Evolutionary conservation across 2,329 filamentous ascomycete species (phyloP).

Genomic region (Aspergillus brunneoviolaceus): DNA sequence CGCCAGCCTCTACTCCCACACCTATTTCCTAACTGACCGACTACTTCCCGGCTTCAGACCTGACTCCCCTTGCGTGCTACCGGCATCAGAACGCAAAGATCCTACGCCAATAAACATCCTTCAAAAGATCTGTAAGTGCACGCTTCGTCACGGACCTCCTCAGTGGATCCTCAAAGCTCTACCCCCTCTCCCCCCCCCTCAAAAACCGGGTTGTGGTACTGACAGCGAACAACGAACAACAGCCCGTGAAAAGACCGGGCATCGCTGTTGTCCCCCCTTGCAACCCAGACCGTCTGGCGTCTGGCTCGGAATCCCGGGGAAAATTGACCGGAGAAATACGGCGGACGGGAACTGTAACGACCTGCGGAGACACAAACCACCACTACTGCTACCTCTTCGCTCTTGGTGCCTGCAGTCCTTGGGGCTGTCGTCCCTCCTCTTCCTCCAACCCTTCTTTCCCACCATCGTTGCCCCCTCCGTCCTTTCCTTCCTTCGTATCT

Average conservation of each 20-base stretch:
- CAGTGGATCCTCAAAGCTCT: not conserved
- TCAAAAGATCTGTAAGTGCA: not conserved
- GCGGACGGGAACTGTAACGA: conserved; percentile 16
- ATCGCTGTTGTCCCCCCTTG: conserved; percentile 7
- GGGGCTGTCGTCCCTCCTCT: conserved; percentile 11
- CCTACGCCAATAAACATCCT: not conserved
- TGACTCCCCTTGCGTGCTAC: not conserved
- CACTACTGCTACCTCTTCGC: not conserved
- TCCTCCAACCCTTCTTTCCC: conserved; percentile 1
- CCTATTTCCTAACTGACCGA: not conserved
- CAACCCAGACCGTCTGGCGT: conserved; percentile 11
- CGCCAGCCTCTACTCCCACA: not conserved
- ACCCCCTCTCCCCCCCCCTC: not conserved
- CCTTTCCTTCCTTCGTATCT: not conserved
- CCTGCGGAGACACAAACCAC: conserved; percentile 6
- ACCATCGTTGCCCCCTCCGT: not conserved
- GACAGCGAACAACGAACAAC: conserved; percentile 6
- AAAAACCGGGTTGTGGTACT: not conserved
- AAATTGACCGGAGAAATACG: conserved; percentile 25
- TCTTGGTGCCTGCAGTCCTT: conserved; percentile 15
- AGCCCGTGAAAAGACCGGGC: conserved; percentile 1
- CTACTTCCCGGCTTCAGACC: not conserved
- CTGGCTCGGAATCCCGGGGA: conserved; percentile 23
- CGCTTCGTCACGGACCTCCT: not conserved
- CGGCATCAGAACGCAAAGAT: not conserved